Conservation (phyloP, 2,329 filamentous ascomycete species). For the Phialophora verrucosa region DNA sequence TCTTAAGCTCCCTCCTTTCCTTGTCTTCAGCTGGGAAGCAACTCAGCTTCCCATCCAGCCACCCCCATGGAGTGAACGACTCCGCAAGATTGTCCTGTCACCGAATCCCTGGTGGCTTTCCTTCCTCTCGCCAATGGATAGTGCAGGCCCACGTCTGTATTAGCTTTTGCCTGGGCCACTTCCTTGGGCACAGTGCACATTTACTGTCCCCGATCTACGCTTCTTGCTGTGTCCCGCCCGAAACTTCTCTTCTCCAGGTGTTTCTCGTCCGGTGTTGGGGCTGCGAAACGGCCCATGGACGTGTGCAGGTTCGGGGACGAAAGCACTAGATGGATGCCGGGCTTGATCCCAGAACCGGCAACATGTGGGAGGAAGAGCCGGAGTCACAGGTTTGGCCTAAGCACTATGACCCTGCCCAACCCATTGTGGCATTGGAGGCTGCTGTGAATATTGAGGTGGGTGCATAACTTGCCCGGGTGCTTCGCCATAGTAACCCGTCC, state of each 20-base stretch:
- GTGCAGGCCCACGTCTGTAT: not conserved
- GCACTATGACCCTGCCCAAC: constrained; percentile 20
- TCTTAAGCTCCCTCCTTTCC: not conserved
- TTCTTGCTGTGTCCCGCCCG: not conserved
- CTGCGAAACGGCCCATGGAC: not conserved
- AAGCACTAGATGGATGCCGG: not conserved
- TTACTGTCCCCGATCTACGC: not conserved
- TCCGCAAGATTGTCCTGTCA: not conserved
- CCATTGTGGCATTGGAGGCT: constrained; percentile 29
- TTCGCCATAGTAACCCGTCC: constrained; percentile 32
- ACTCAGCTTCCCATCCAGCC: not conserved
- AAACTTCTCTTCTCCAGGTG: not conserved
- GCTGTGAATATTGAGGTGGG: constrained; percentile 31
- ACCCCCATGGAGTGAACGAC: not conserved
- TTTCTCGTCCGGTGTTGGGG: not conserved
- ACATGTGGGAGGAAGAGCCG: not conserved
- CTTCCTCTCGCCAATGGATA: not conserved
- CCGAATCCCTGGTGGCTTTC: not conserved
- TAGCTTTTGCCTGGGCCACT: not conserved
- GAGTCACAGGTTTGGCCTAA: not conserved
- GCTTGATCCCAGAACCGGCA: not conserved
- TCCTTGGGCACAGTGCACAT: not conserved
- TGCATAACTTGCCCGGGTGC: constrained; percentile 23
- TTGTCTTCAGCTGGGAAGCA: not conserved
- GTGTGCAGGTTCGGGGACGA: not conserved